These are phyloP conservation scores for Lactarius tabidus DNA, from an alignment of 768 basidiomycete species.

Conservation along the genomic window DNA sequence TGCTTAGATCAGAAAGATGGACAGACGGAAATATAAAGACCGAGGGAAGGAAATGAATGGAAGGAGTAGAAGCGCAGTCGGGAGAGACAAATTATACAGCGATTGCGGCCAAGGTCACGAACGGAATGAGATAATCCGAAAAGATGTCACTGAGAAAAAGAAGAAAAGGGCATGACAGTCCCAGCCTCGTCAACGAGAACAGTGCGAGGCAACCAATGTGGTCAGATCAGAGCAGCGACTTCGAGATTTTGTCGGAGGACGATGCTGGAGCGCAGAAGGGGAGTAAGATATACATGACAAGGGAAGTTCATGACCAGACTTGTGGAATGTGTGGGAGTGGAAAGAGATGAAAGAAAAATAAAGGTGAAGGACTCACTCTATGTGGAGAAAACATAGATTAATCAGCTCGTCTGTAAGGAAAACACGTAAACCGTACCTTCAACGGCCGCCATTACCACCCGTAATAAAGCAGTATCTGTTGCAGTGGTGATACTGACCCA, in stretches of 20 bases:
- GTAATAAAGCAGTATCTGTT: constrained; percentile 82
- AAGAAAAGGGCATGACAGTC: constrained; percentile 2
- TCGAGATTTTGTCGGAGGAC: constrained; percentile 63
- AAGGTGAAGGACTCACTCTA: constrained; percentile 61
- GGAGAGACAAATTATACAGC: constrained; percentile 19
- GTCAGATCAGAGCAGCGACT: constrained; percentile 60
- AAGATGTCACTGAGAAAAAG: constrained; percentile 16
- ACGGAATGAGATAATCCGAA: constrained; percentile 10
- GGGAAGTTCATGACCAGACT: constrained; percentile 32
- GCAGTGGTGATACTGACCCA: constrained; percentile 74
- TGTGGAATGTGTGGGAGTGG: constrained; percentile 25
- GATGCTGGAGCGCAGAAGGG: constrained; percentile 47
- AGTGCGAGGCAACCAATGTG: constrained; percentile 8
- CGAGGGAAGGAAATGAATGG: constrained; percentile 7
- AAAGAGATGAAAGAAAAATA: constrained; percentile 29
- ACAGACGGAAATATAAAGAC: constrained; percentile 25
- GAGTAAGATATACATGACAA: constrained; percentile 30
- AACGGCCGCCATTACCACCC: constrained; percentile 93
- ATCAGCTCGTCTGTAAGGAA: constrained; percentile 16
- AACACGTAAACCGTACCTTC: constrained; percentile 59
- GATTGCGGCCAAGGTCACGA: constrained; percentile 16
- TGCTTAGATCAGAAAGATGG: constrained; percentile 32
- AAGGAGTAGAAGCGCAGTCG: background rate
- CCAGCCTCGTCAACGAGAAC: constrained; percentile 17
- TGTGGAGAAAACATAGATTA: constrained; percentile 24